Conservation (phyloP, 257 asterid species). For the Solanum medicagineum region DNA sequence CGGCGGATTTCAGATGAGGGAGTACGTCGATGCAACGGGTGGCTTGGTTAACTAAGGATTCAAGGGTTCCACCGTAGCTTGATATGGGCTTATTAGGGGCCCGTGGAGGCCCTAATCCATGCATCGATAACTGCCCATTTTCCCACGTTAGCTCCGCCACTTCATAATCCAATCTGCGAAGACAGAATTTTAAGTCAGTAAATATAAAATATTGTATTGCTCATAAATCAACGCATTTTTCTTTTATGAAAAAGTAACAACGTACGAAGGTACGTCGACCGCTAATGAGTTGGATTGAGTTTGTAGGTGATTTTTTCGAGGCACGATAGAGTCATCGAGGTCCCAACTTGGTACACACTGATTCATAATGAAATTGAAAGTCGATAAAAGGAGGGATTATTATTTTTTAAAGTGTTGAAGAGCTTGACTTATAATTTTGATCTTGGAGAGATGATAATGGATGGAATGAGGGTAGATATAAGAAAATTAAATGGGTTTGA, state of each 20-base stretch:
- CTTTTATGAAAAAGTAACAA: too few species aligned
- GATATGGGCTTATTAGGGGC: slow-evolving; percentile 22
- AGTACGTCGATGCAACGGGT: slow-evolving; percentile 8
- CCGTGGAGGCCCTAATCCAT: slow-evolving; percentile 46
- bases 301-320: background rate
- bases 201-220: background rate
- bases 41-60: slow-evolving; percentile 80
- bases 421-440: background rate
- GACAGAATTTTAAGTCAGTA: background rate
- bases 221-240: too few species aligned
- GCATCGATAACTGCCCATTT: slow-evolving; percentile 60
- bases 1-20: slow-evolving; percentile 9
- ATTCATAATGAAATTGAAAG: slow-evolving; percentile 18
- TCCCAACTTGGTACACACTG: slow-evolving; percentile 80
- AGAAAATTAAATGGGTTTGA: background rate
- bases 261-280: slow-evolving; percentile 13
- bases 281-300: slow-evolving; percentile 9
- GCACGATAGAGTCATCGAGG: slow-evolving; percentile 13
- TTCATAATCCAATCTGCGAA: slow-evolving; percentile 40
- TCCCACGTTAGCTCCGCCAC: slow-evolving; percentile 69
- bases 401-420: background rate
- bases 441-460: background rate
- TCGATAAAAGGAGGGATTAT: background rate
- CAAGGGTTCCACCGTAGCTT: slow-evolving; percentile 64
- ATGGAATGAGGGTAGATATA: background rate